phyloP scores from a whole-genome alignment of 495 filamentous ascomycete species.

The Platismatia glauca region DNA sequence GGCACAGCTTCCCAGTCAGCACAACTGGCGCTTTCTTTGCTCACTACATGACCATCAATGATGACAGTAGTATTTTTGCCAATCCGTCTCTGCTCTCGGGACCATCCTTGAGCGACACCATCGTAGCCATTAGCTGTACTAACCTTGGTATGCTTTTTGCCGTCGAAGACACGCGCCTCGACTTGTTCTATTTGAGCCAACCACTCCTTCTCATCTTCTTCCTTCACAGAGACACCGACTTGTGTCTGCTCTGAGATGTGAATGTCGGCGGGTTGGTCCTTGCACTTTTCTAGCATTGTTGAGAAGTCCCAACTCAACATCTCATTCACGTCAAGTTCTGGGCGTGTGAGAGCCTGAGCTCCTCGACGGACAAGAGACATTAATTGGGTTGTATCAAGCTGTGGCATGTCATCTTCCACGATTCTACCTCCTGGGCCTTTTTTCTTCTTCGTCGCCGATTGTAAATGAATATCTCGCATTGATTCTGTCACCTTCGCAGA shows the following conservation, averaged over 20 bases:
- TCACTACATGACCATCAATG: constrained; percentile 51
- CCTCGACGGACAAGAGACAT: constrained; percentile 51
- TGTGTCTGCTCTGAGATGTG: constrained; percentile 28
- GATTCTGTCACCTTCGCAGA: constrained; percentile 53
- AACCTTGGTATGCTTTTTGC: constrained; percentile 38
- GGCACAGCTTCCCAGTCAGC: constrained; percentile 49
- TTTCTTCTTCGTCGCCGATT: constrained; percentile 24
- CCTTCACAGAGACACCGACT: constrained; percentile 27
- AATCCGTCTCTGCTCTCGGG: constrained; percentile 40
- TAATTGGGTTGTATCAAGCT: constrained; percentile 42
- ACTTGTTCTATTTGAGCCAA: constrained; percentile 50
- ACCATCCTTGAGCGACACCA: constrained; percentile 37
- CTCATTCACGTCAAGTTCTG: constrained; percentile 45
- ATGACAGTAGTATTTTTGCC: constrained; percentile 54
- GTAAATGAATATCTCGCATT: constrained; percentile 45
- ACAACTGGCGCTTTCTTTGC: constrained; percentile 48
- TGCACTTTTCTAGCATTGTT: constrained; percentile 48
- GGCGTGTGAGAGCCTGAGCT: constrained; percentile 44
- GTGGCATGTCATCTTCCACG: constrained; percentile 38
- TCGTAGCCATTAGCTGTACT: constrained; percentile 26
- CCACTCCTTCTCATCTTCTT: constrained; percentile 50
- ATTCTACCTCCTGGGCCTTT: constrained; percentile 25
- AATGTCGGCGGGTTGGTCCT: constrained; percentile 41
- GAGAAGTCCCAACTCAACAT: constrained; percentile 52
- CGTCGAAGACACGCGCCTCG: constrained; percentile 51